Evolutionary conservation across 2,329 filamentous ascomycete genomes (phyloP), one percentile per base, ranked within the genome.

Genomic region (Botrytis sinoallii): DNA sequence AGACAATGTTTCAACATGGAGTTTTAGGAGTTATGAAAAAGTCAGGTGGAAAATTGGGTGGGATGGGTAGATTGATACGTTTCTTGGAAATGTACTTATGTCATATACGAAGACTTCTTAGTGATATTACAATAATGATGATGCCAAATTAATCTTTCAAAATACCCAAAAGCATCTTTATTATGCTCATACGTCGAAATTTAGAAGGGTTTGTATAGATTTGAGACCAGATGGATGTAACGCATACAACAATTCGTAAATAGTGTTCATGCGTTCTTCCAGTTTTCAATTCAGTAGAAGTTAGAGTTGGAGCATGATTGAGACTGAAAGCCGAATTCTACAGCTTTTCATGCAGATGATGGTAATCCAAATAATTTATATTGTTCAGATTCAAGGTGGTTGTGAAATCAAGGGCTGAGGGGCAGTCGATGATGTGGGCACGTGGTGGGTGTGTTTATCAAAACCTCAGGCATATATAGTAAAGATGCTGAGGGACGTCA

Each of bases 391-490:
- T 40, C 1, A 38, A 38, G 10, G 20, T 40, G 22, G 20, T 16
- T 38, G 29, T 35, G 1, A 59, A 20, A 20, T 32, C 32, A 32
- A 32, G 32, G 32, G 32, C 32, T 18, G 57, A 35, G 32, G 32
- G 32, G 10, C 35, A 40, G 22, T 38, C 59, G 38, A 29, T 29
- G n/a, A 42, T 32, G 32, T 32, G 32, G 32, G 32, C 32, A 32
- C 32, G 32, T 32, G 60, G 38, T 29, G 60, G n/a, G 61, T 46
- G n/a, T 22, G 6, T 69, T 8, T 55, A 59, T 69, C 42, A 44
- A 14, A 32, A 42, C 40, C 38, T 70, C n/a, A 70, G 55, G 55
- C 68, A 70, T 38, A 22, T 14, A 25, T 14, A 71, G 60, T 63
- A 63, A 63, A 40, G 40, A 40, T 12, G 40, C 40, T 40, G 40